Evolutionary conservation across 139 green algal species (phyloP).

Genomic region (Chlorella ohadii): DNA sequence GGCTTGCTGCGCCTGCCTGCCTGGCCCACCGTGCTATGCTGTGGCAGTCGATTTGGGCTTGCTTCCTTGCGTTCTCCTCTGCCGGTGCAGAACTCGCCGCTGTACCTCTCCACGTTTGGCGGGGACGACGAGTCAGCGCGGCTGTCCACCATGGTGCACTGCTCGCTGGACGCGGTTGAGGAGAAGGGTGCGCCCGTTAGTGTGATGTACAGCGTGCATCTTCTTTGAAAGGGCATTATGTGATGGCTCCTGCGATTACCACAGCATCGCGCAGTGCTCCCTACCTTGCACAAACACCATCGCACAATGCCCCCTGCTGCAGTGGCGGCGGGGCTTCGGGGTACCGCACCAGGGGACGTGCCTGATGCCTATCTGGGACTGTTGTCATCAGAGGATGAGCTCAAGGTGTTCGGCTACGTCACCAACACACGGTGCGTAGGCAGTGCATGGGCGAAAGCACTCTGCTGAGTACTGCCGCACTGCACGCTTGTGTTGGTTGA

Average conservation of each 20-base stretch:
- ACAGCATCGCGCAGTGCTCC: too few species aligned
- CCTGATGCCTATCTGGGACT: slow-evolving; percentile 84
- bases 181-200: slow-evolving; percentile 84
- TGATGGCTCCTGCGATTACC: too few species aligned
- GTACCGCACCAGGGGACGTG: slow-evolving; percentile 37
- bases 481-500: too few species aligned
- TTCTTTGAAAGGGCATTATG: too few species aligned
- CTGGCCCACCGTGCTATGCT: too few species aligned
- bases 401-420: slow-evolving; percentile 76
- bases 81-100: slow-evolving; percentile 77
- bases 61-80: too few species aligned
- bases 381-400: slow-evolving; percentile 87
- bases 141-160: slow-evolving; percentile 91
- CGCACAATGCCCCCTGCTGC: background rate
- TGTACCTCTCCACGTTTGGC: slow-evolving; percentile 78
- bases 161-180: slow-evolving; percentile 85
- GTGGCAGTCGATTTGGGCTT: too few species aligned
- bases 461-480: too few species aligned
- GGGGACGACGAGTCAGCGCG: slow-evolving; percentile 69
- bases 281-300: too few species aligned
- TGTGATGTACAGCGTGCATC: too few species aligned
- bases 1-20: too few species aligned
- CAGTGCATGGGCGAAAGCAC: too few species aligned
- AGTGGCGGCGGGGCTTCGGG: slow-evolving; percentile 18
- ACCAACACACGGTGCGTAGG: background rate